Evolutionary conservation across 257 asterid species (phyloP), one percentile per base, ranked within the genome.

Genomic region (Solanum chiquidenum): DNA sequence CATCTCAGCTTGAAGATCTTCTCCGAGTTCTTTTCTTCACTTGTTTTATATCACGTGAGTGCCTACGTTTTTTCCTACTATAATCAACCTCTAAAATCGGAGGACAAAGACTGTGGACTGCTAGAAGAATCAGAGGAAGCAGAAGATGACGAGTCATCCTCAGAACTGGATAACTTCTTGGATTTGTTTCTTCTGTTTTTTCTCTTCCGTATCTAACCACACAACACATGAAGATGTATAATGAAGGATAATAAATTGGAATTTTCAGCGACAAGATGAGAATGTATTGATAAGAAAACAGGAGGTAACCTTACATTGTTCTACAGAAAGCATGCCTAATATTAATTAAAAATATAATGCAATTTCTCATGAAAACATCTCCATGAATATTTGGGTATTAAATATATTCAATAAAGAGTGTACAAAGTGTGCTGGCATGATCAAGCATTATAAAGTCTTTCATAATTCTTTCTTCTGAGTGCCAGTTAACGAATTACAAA

Each of bases 61-160:
- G 86, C 29, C 88, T 90, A 49, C 87, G 85, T 10, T 88, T 86
- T 90, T 90, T 95, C 92, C 90, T 90, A 68, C 83, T 93, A 88
- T 89, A 83, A 84, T 84, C 88, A 40, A 80, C 89, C 66, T 89
- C 92, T 38, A 84, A 85, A 33, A 13, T 88, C 46, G 83, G 95
- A 89, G 33, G 93, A 92, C 85, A 89, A 91, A 84, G 98, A 93
- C 87, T 86, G 91, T 3, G 91, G 92, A 91, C 92, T 90, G 86
- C 68, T 44, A 76, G 98, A 92, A 79, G 42, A 89, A 91, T 91
- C 90, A 88, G 94, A 94, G 42, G 98, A 94, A 86, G 88, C 35
- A 77, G 62, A 85, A 77, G 93, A 91, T 55, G 93, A 92, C 68
- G 62, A 37, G 7, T 95, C 92, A 91, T 87, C 77, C 46, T 84